Percentiles rank a stretch among this genome's conserved stretches.
Conservation (phyloP, 768 basidiomycete species). For the Hypsizygus marmoreus region DNA sequence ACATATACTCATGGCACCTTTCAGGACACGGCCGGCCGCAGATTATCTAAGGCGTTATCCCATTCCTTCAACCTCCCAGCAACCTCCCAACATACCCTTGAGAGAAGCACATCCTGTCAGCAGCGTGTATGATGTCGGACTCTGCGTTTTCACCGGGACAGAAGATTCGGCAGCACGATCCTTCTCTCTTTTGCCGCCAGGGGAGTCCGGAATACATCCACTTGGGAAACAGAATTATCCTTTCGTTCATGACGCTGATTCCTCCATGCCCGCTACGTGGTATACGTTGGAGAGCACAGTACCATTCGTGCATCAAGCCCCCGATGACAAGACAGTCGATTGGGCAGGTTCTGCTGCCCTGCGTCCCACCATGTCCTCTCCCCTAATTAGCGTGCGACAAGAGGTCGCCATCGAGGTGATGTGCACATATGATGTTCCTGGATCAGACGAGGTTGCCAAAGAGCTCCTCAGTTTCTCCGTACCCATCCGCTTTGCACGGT, state of each 20-base stretch:
- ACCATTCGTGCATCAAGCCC: conserved; percentile 40
- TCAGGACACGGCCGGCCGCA: conserved; percentile 43
- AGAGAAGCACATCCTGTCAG: conserved; percentile 57
- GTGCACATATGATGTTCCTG: conserved; percentile 54
- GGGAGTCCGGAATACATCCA: conserved; percentile 46
- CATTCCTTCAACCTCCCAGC: conserved; percentile 52
- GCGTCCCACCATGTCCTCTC: conserved; percentile 50
- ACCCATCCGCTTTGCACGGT: conserved; percentile 51
- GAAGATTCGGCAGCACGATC: conserved; percentile 30
- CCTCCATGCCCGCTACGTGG: conserved; percentile 45
- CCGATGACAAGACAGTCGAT: conserved; percentile 28
- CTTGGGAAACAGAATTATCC: conserved; percentile 53
- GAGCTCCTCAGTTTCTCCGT: conserved; percentile 45
- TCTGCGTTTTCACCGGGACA: conserved; percentile 28
- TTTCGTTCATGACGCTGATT: conserved; percentile 42
- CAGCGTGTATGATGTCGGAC: conserved; percentile 49
- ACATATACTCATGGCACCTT: conserved; percentile 2
- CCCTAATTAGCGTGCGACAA: conserved; percentile 61
- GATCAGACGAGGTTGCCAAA: conserved; percentile 29
- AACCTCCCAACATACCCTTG: conserved; percentile 68
- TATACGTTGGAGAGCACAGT: conserved; percentile 58
- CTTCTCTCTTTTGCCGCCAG: conserved; percentile 53
- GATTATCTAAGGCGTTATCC: conserved; percentile 51
- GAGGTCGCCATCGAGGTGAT: conserved; percentile 52
- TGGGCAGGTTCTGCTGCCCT: conserved; percentile 43